phyloP scores from a whole-genome alignment of 495 filamentous ascomycete species.

The Pyrenula massariospora region DNA sequence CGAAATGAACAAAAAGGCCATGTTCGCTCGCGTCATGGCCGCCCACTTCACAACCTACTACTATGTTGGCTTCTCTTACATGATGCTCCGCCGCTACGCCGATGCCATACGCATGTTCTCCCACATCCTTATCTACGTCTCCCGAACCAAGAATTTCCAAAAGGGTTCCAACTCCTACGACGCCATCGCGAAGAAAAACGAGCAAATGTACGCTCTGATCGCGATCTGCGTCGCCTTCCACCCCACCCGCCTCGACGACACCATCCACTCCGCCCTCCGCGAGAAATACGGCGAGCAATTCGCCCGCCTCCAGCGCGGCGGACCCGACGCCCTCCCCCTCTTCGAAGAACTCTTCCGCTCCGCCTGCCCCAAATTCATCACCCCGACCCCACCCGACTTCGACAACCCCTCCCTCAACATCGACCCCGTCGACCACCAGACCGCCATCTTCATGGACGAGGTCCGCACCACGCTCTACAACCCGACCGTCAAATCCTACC shows the following conservation, averaged over 20 bases:
- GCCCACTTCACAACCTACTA: slow-evolving; percentile 99
- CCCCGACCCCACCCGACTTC: slow-evolving; percentile 91
- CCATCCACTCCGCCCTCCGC: slow-evolving; percentile 91
- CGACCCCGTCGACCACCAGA: slow-evolving; percentile 94
- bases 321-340: slow-evolving; percentile 84
- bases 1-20: slow-evolving; percentile 99
- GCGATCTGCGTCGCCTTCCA: slow-evolving; percentile 97
- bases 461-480: slow-evolving; percentile 93
- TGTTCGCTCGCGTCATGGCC: slow-evolving; percentile 99
- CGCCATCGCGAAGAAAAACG: slow-evolving; percentile 97
- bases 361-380: slow-evolving; percentile 99
- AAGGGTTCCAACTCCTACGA: slow-evolving; percentile 93
- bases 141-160: slow-evolving; percentile 98
- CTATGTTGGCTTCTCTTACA: slow-evolving; percentile 99
- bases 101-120: slow-evolving; percentile 99
- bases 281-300: slow-evolving; percentile 99
- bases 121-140: slow-evolving; percentile 98
- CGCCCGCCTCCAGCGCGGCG: slow-evolving; percentile 85
- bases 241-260: slow-evolving; percentile 93
- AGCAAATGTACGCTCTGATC: slow-evolving; percentile 98
- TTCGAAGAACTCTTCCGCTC: slow-evolving; percentile 94
- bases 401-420: slow-evolving; percentile 88
- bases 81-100: slow-evolving; percentile 99
- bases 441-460: slow-evolving; percentile 96
- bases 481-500: slow-evolving; percentile 92